phyloP scores from a whole-genome alignment of 2,329 filamentous ascomycete genomes.

The Trichoderma cornu-damae region DNA sequence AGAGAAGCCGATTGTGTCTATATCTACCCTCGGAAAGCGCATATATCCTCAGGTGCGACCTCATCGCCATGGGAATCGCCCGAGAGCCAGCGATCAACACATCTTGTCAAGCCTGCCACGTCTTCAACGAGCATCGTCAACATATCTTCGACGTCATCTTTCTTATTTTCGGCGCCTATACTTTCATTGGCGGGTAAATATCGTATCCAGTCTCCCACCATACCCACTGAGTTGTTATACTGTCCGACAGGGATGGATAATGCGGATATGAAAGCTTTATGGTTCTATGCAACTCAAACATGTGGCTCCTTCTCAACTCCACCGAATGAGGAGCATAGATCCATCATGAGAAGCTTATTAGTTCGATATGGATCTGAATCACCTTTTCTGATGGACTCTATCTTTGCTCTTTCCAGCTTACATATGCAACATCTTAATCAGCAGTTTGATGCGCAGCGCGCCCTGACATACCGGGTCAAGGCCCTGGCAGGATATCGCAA shows the following conservation, averaged over 20 bases:
- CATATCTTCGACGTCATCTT: slow-evolving; percentile 11
- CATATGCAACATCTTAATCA: slow-evolving; percentile 43
- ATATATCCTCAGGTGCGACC: not conserved
- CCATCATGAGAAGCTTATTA: slow-evolving; percentile 43
- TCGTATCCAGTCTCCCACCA: not conserved
- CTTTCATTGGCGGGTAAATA: not conserved
- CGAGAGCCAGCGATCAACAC: not conserved
- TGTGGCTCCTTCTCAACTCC: slow-evolving; percentile 43
- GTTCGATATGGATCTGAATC: slow-evolving; percentile 47
- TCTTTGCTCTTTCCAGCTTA: slow-evolving; percentile 48
- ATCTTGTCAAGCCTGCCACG: not conserved
- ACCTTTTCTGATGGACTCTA: slow-evolving; percentile 51
- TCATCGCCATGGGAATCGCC: not conserved
- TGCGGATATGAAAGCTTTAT: slow-evolving; percentile 50
- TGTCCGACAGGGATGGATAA: slow-evolving; percentile 33
- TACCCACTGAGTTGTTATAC: slow-evolving; percentile 28
- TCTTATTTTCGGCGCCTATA: not conserved
- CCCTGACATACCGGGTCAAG: slow-evolving; percentile 42
- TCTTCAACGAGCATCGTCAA: not conserved
- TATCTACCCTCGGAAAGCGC: slow-evolving; percentile 18
- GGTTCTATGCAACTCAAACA: slow-evolving; percentile 49
- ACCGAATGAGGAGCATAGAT: slow-evolving; percentile 32
- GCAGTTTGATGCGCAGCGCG: slow-evolving; percentile 36
- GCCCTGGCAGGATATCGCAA: slow-evolving; percentile 48
- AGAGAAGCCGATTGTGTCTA: slow-evolving; percentile 48